Percentiles rank a stretch among this genome's conserved stretches.
Evolutionary conservation across 306 rosid genomes (phyloP).

Genomic region (Mucuna pruriens): DNA sequence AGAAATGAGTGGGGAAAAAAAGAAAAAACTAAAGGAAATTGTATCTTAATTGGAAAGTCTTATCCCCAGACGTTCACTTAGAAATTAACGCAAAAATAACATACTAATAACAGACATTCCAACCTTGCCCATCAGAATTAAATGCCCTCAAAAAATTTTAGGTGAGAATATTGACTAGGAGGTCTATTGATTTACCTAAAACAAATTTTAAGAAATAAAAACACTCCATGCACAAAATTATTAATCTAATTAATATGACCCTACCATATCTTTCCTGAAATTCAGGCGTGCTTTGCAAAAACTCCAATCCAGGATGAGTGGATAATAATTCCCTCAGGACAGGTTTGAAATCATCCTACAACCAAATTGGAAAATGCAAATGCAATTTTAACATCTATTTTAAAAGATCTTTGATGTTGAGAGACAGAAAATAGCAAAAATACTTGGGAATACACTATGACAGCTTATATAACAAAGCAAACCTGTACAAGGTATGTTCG

Average conservation of each 20-base stretch:
- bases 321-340: constrained; percentile 65
- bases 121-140: constrained; percentile 5
- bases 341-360: constrained; percentile 78
- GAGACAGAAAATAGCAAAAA: constrained; percentile 29
- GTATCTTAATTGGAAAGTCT: constrained; percentile 23
- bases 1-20: neutral
- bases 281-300: constrained; percentile 74
- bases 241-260: constrained; percentile 17
- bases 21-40: constrained; percentile 1
- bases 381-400: neutral
- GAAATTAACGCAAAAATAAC: constrained; percentile 27
- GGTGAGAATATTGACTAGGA: constrained; percentile 11
- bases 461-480: constrained; percentile 40
- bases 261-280: constrained; percentile 87
- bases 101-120: constrained; percentile 16
- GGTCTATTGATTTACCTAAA: constrained; percentile 1
- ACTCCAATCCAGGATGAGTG: constrained; percentile 77
- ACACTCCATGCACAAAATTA: neutral
- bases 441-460: constrained; percentile 9
- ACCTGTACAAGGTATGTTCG: constrained; percentile 70
- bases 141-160: constrained; percentile 17
- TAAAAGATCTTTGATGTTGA: constrained; percentile 18
- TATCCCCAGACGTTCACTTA: neutral
- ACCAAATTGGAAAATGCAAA: constrained; percentile 22
- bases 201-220: neutral